Evolutionary conservation across 2,329 filamentous ascomycete genomes (phyloP).

Genomic region (Pseudogymnoascus sp.): DNA sequence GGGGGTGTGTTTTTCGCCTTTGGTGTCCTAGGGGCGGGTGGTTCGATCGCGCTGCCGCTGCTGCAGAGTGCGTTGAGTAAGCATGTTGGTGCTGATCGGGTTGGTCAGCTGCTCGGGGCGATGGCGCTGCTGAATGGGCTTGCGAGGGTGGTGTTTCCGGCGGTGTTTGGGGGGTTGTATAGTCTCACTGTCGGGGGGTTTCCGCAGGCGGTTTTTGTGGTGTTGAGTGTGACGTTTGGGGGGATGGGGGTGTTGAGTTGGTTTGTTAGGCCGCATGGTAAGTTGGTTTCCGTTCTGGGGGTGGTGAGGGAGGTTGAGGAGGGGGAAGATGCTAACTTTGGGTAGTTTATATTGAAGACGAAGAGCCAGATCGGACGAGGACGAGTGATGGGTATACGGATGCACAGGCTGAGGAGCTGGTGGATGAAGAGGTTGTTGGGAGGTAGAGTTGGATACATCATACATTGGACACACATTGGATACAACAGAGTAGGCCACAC

Average conservation of each 20-base stretch:
- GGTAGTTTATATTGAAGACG: slow-evolving; percentile 13
- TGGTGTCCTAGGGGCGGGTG: slow-evolving; percentile 67
- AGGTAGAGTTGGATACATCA: not conserved
- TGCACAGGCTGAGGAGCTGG: not conserved
- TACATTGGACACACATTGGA: not conserved
- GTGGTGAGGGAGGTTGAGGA: not conserved
- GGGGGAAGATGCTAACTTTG: not conserved
- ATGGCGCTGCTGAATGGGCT: slow-evolving; percentile 80
- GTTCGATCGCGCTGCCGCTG: slow-evolving; percentile 79
- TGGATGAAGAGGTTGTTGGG: slow-evolving; percentile 11
- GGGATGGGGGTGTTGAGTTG: slow-evolving; percentile 59
- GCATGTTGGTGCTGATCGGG: slow-evolving; percentile 74
- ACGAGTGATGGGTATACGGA: not conserved
- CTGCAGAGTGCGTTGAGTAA: slow-evolving; percentile 82
- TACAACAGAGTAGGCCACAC: not conserved
- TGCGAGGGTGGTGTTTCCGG: slow-evolving; percentile 69
- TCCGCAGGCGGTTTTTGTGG: slow-evolving; percentile 76
- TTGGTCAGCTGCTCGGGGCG: slow-evolving; percentile 83
- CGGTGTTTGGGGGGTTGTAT: slow-evolving; percentile 82
- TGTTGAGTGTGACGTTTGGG: slow-evolving; percentile 60
- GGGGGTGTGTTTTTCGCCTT: slow-evolving; percentile 61
- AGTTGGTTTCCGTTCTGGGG: slow-evolving; percentile 36
- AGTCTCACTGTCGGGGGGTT: slow-evolving; percentile 70
- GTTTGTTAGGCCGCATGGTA: slow-evolving; percentile 68
- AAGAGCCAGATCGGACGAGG: not conserved